Evolutionary conservation across 305 asterid genomes (phyloP), one percentile per base, ranked within the genome.

Genomic region (Vinca major): DNA sequence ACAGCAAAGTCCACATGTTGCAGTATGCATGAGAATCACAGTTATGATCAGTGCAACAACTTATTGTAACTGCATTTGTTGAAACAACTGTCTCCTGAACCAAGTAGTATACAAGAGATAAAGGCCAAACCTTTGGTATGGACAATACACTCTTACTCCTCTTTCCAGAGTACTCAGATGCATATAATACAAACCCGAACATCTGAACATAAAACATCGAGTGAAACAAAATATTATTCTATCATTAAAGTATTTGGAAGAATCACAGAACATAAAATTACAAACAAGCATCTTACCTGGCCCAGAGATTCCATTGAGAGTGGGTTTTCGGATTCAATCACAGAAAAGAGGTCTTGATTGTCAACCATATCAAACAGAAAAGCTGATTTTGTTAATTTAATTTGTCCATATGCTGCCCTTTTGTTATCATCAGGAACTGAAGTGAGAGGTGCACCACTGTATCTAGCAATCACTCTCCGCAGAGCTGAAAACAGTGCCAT

Each of bases 231-330:
- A 74, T 44, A 69, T 68, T 49, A 17, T 63, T 72, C 66, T 69
- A 8, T 49, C 73, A 47, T 66, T 43, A 58, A 68, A 66, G 21
- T 39, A 41, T 64, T 70, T 74, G 40, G 54, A 75, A 79, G 75
- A 77, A 77, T 56, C 53, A 73, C 7, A 44, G 16, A 65, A 58
- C 36, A 69, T 36, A 63, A 69, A 48, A 37, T 16, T n/a, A 7
- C 36, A 55, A 62, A 69, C 43, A 17, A 71, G 57, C 40, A 67
- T 66, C 63, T 63, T 86, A 86, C 98, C 92, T 86, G 96, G 66
- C 95, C 95, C 20, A 89, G 65, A 63, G 91, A 85, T 81, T 90
- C 98, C 97, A 92, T 92, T 21, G 94, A 75, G 45, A 78, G 63
- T n/a, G 98, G 98, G 63, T 74, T 77, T 67, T 88, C 87, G n/a